Percentiles rank a stretch among this genome's conserved stretches.
phyloP scores from a whole-genome alignment of 2,329 filamentous ascomycete species.

The Aspergillus versicolor region DNA sequence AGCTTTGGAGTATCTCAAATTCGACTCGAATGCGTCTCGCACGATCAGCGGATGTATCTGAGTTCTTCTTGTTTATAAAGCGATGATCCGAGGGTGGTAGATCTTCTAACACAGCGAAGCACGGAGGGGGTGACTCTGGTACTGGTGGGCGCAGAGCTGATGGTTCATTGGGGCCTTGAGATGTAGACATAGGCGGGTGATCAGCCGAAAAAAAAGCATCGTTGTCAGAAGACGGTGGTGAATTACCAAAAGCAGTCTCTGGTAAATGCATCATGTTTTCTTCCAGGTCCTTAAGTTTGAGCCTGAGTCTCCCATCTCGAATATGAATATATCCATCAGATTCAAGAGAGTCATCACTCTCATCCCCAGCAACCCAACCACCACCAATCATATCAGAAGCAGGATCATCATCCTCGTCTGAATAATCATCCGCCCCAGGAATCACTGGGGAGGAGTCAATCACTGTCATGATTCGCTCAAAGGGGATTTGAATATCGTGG shows the following conservation, averaged over 20 bases:
- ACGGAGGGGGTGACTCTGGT: constrained; percentile 25
- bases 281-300: not conserved
- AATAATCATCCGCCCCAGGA: too few relatives aligned
- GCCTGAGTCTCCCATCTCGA: too few relatives aligned
- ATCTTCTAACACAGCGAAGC: constrained; percentile 44
- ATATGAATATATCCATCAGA: not conserved
- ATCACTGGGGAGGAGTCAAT: constrained; percentile 19
- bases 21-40: constrained; percentile 57
- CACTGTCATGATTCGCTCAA: constrained; percentile 51
- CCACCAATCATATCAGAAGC: constrained; percentile 45
- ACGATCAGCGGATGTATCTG: constrained; percentile 16
- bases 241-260: constrained; percentile 10
- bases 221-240: not conserved
- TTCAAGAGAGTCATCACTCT: constrained; percentile 33
- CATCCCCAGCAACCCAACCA: constrained; percentile 41
- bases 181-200: not conserved
- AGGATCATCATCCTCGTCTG: constrained; percentile 29
- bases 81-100: constrained; percentile 45
- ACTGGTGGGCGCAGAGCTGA: constrained; percentile 1
- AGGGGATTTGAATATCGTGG: constrained; percentile 49
- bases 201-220: constrained; percentile 2
- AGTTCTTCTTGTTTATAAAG: constrained; percentile 31
- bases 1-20: constrained; percentile 55
- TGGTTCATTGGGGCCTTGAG: not conserved
- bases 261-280: constrained; percentile 4